Evolutionary conservation across 768 basidiomycete genomes (phyloP), one percentile per base, ranked within the genome.

Genomic region (Rubroboletus satanas): DNA sequence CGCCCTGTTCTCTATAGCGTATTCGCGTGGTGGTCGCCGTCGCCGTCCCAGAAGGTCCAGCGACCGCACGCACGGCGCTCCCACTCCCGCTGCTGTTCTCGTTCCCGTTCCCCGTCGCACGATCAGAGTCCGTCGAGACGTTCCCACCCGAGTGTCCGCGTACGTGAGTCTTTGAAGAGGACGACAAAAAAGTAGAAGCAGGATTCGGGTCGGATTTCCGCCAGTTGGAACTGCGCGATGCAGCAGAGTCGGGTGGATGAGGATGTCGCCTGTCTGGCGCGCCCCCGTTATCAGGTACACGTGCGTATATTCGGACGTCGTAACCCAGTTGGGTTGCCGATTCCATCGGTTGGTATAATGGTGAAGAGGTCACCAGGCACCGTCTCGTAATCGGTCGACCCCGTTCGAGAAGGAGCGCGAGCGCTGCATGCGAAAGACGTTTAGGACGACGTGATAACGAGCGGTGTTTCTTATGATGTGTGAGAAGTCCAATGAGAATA

Each of bases 1-100:
- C 95, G 11, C 92, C 93, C 71, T 98, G 94, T 65, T 95, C 92
- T 53, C 90, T 82, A 66, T 86, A 92, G 35, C 84, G 81, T 51
- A 84, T 71, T 35, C 82, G 79, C 31, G 66, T 63, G 11, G 69
- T 60, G 14, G 66, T 61, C 36, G 52, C 53, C 36, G 51, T 55
- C 29, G 48, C 39, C 51, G 41, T 28, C 38, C 66, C 50, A 36
- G 62, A 54, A 32, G 56, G 54, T 2, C 52, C 66, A 18, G 64
- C 52, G 41, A 47, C 56, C 42, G 32, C 62, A 31, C 17, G 54
- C 26, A 57, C 32, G 4, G 62, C 42, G 18, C 51, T 55, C 26
- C 63, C 59, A 33, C 52, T 52, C 15, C 36, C 32, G 1, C 41
- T 50, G 0, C 35, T 23, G 8, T 28, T 44, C 26, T 53, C 55